Base-by-base conservation (phyloP, 768 basidiomycete species). In the Pleurotus giganteus region DNA sequence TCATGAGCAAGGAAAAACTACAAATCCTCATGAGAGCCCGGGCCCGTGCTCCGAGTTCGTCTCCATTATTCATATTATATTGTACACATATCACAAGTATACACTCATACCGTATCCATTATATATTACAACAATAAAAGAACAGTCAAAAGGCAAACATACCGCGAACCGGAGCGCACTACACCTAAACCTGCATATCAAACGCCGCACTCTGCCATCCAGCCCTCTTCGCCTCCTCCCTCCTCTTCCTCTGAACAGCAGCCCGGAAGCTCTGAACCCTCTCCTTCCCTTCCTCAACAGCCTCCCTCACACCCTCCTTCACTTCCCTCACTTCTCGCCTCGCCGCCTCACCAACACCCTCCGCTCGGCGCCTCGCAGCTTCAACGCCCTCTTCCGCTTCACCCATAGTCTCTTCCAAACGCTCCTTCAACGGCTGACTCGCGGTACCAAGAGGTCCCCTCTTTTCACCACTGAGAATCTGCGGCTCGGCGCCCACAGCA, bases 401-500 rank as follows among this genome's bases (percentile, higher is more conserved):
- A 9, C 7, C 39, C 17, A 19, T n/a, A 63, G 61, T 64, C 4
- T 75, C 62, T 53, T 61, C 58, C 13, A 74, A 55, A 3, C 68
- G 72, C 50, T 81, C 71, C 39, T 57, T 64, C 2, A 81, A 43
- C 9, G 66, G 65, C 59, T 74, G 78, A 2, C 82, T 74, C 4
- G 74, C 74, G 1, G 73, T 82, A 2, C 83, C 88, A 31, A 83
- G 61, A 0, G 88, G 88, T 0, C 88, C 88, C 2, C 72, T 76
- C 74, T 90, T 88, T 58, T 84, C 79, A 0, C 86, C 84, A 24
- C 79, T 68, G 26, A 90, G 66, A 28, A 90, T 81, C 72, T 90
- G 88, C 31, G 88, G 88, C 67, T 87, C 86, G 4, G 79, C 84
- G 2, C 88, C 88, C 71, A 89, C 69, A 0, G 87, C 88, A 45